phyloP scores from a whole-genome alignment of 1,139 yeast species.

The Diutina ranongensis region DNA sequence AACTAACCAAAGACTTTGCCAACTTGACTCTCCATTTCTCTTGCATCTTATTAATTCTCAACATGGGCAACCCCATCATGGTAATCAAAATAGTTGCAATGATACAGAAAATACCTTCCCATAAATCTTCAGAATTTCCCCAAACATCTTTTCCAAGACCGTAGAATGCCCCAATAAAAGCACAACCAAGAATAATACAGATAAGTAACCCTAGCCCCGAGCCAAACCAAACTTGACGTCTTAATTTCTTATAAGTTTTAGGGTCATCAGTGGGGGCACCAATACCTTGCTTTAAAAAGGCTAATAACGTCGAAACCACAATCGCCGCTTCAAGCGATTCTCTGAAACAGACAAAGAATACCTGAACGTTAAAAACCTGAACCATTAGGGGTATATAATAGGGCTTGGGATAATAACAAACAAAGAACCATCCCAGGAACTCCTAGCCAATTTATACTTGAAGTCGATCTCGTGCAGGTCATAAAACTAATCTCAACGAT shows the following conservation, averaged over 20 bases:
- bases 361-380: slow-evolving; percentile 51
- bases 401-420: slow-evolving; percentile 4
- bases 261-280: slow-evolving; percentile 55
- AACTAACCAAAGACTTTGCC: slow-evolving; percentile 55
- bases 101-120: slow-evolving; percentile 84
- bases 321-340: slow-evolving; percentile 85
- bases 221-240: slow-evolving; percentile 7
- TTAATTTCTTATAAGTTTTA: slow-evolving; percentile 62
- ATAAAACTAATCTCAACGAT: neutral
- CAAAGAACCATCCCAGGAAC: neutral
- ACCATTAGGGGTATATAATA: slow-evolving; percentile 13
- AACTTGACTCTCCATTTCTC: slow-evolving; percentile 88
- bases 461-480: neutral
- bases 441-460: neutral
- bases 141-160: slow-evolving; percentile 72
- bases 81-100: slow-evolving; percentile 79
- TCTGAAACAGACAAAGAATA: slow-evolving; percentile 77
- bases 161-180: slow-evolving; percentile 78
- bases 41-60: slow-evolving; percentile 81
- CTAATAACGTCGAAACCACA: slow-evolving; percentile 72
- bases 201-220: slow-evolving; percentile 56
- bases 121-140: slow-evolving; percentile 78
- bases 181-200: slow-evolving; percentile 73
- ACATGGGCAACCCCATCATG: slow-evolving; percentile 85
- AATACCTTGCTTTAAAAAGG: slow-evolving; percentile 72